Evolutionary conservation across 2,329 filamentous ascomycete genomes (phyloP), one percentile per base, ranked within the genome.

Genomic region (Colletotrichum lindemuthianum): DNA sequence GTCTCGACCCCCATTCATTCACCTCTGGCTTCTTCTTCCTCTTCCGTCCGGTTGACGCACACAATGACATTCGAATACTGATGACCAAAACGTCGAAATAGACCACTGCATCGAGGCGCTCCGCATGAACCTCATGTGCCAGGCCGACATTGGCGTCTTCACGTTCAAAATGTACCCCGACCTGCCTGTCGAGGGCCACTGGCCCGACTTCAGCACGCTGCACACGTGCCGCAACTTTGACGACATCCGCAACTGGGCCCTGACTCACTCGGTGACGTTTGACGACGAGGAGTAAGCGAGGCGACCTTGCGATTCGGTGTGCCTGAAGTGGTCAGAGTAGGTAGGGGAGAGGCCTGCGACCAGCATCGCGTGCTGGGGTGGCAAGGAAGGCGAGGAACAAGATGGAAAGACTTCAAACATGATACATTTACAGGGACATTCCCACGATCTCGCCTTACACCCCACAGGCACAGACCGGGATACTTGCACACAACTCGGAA

Each of bases 161-260:
- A 83, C 84, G 2, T 86, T 86, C 72, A 79, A 82, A 63, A 74
- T 76, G 66, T 82, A 77, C 57, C 81, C 82, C 0, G 81, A 82
- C 53, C 72, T 77, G 58, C 78, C 75, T 54, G 79, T 74, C 37
- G 77, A 79, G 63, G 79, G 82, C 48, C 81, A 83, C 64, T 86
- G 84, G 84, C 84, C 84, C 3, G 80, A 86, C 70, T 84, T 86
- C 50, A 82, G 81, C 71, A 83, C 83, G 4, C 75, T 79, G 39
- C 84, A 86, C 67, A 82, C 80, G 8, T 87, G 84, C 71, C 75
- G 84, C 39, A 84, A 86, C 68, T 87, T 85, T 61, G 79, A 85
- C 59, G 78, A 73, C 32, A 78, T 86, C 61, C 75, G 79, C 41
- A 73, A 82, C 34, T 87, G 84, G 84, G 84, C 82, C 0, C 74